Evolutionary conservation across 805 yeast genomes (phyloP).

Genomic region (Candida nitratophila): DNA sequence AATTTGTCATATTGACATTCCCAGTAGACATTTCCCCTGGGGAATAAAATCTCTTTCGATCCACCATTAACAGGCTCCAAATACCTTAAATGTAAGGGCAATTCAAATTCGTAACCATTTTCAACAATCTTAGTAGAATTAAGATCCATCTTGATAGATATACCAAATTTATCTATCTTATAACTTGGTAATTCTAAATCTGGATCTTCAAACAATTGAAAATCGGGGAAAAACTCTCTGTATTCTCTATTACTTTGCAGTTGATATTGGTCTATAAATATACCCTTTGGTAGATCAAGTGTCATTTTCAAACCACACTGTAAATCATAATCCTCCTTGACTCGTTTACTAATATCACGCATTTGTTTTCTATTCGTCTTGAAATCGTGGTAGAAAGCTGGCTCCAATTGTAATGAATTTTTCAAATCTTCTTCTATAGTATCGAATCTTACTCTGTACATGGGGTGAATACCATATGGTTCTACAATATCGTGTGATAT

Average conservation of each 20-base stretch:
- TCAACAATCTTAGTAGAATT: neutral
- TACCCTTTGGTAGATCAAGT: conserved; percentile 17
- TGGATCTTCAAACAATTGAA: conserved; percentile 13
- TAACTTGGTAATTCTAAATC: conserved; percentile 27
- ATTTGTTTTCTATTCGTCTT: neutral
- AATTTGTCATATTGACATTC: conserved; percentile 11
- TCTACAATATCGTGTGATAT: conserved; percentile 10
- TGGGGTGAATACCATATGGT: conserved; percentile 22
- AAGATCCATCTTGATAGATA: conserved; percentile 11
- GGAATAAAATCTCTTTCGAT: conserved; percentile 4
- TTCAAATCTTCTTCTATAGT: conserved; percentile 2
- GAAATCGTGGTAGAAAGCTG: neutral
- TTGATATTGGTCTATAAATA: conserved; percentile 23
- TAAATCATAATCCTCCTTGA: neutral
- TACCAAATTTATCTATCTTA: conserved; percentile 18
- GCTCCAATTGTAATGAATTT: neutral
- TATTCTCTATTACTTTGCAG: conserved; percentile 4
- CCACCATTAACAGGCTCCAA: conserved; percentile 15
- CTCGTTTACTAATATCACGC: no score
- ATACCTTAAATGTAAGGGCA: conserved; percentile 26
- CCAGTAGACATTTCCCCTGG: conserved; percentile 21
- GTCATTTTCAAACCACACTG: conserved; percentile 17
- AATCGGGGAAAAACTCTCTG: conserved; percentile 3
- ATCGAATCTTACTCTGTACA: conserved; percentile 9
- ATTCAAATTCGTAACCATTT: conserved; percentile 13